These are phyloP conservation scores for Letharia columbiana DNA, from an alignment of 495 filamentous ascomycete species.

Conservation along the genomic window DNA sequence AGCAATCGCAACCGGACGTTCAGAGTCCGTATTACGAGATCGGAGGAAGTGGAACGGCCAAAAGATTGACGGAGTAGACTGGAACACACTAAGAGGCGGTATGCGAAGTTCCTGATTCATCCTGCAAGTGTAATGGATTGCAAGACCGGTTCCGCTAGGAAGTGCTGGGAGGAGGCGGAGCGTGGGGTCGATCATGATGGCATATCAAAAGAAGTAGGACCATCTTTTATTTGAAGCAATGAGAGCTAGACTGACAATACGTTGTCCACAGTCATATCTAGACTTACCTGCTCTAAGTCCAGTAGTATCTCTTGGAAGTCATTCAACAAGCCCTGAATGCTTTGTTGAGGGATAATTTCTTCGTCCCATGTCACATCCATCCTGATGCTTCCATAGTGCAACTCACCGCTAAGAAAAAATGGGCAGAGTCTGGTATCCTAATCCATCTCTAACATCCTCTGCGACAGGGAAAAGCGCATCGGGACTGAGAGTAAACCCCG, in stretches of 20 bases:
- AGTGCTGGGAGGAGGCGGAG: not conserved
- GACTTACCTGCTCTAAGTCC: not conserved
- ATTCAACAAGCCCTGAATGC: not conserved
- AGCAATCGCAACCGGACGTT: conserved; percentile 44
- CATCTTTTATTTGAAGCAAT: not conserved
- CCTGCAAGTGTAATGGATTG: not conserved
- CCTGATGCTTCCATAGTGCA: not conserved
- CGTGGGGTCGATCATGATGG: not conserved
- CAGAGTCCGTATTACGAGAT: not conserved
- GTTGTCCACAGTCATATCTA: not conserved
- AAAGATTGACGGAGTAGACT: conserved; percentile 46
- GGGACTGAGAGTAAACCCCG: not conserved
- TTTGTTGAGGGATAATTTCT: not conserved
- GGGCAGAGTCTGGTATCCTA: not conserved
- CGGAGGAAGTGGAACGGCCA: conserved; percentile 32
- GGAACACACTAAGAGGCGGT: conserved; percentile 32
- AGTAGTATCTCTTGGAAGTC: not conserved
- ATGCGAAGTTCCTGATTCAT: not conserved
- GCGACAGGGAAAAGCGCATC: not conserved
- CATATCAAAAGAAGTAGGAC: not conserved
- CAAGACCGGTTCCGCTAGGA: not conserved
- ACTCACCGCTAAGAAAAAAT: not conserved
- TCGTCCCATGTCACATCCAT: not conserved
- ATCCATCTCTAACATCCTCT: not conserved
- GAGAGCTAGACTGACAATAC: not conserved